Base-by-base conservation (phyloP, 1,284 basidiomycete species). In the Sporisorium iseilematis-ciliati region DNA sequence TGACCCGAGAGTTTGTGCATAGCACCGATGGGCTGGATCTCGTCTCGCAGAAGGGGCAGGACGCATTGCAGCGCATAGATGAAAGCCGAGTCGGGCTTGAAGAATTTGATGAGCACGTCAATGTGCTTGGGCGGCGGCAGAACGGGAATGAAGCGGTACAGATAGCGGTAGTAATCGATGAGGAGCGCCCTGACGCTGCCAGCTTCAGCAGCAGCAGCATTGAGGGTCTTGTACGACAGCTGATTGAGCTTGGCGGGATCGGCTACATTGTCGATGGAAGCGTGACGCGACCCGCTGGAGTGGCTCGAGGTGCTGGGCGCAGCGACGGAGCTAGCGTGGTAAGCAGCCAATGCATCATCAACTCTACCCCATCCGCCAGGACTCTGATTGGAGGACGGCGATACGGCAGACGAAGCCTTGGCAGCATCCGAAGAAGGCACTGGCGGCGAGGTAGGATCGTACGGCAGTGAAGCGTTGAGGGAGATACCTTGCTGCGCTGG, bases 131-230 rank as follows among this genome's bases (percentile, higher is more conserved):
- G 77, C 4, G 75, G 64, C 1, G 73, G 77, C 25, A 80, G 49
- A 16, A 82, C 70, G 1, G 80, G 79, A 18, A 82, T 76, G 72
- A 82, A 82, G 49, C 80, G 77, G 55, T 82, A 81, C 20, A 82
- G 68, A 48, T 76, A 75, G 62, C 72, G 76, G 61, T 81, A 82
- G 67, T 77, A 82, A n/a, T 81, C 79, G 35, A 57, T 58, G 21
- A 80, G 55, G 10, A 80, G 67, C 38, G 65, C 31, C 51, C 64
- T 59, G 46, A 77, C 64, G 38, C 59, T 66, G 16, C 60, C 71
- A 16, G 60, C 63, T 51, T 66, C 57, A 8, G 66, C 63, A 10
- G 66, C 72, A 1, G 63, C 62, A 7, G 71, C 65, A 20, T 74
- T 63, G 21, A 68, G 20, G 12, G 54, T 38, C 46, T 58, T 65